Evolutionary conservation across 371 early-diverging fungal species (phyloP).

Genomic region (Mycotypha africana): DNA sequence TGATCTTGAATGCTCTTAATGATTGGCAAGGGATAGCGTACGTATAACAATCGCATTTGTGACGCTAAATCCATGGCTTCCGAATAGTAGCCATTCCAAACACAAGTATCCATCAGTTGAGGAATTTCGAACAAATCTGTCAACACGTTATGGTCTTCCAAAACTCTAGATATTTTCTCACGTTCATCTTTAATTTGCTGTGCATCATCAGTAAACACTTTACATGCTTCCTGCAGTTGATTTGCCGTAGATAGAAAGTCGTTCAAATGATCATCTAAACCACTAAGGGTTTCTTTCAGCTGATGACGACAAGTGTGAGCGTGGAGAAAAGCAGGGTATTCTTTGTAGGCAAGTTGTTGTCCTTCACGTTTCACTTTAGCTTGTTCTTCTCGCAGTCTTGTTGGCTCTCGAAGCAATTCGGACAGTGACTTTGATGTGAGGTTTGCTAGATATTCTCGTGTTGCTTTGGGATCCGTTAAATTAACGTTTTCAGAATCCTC

Average conservation of each 20-base stretch:
- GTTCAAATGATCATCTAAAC: constrained; percentile 45
- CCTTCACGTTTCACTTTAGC: constrained; percentile 56
- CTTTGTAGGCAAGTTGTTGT: constrained; percentile 62
- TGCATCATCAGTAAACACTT: constrained; percentile 29
- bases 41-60: constrained; percentile 60
- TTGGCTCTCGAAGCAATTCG: constrained; percentile 50
- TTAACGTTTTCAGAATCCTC: no score
- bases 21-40: constrained; percentile 53
- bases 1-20: constrained; percentile 57
- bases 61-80: constrained; percentile 82
- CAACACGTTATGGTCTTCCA: constrained; percentile 57
- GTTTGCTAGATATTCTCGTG: constrained; percentile 57
- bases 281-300: constrained; percentile 49
- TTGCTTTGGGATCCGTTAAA: constrained; percentile 42
- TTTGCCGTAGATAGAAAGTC: constrained; percentile 43
- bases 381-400: constrained; percentile 47
- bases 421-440: constrained; percentile 57
- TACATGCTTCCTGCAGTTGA: constrained; percentile 46
- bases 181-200: constrained; percentile 38
- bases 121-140: constrained; percentile 74
- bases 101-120: constrained; percentile 76
- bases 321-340: constrained; percentile 65
- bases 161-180: constrained; percentile 43
- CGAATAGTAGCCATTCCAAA: constrained; percentile 76
- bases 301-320: constrained; percentile 58